Base-by-base conservation (phyloP, 1,139 yeast species). In the Hyphopichia pseudoburtonii region DNA sequence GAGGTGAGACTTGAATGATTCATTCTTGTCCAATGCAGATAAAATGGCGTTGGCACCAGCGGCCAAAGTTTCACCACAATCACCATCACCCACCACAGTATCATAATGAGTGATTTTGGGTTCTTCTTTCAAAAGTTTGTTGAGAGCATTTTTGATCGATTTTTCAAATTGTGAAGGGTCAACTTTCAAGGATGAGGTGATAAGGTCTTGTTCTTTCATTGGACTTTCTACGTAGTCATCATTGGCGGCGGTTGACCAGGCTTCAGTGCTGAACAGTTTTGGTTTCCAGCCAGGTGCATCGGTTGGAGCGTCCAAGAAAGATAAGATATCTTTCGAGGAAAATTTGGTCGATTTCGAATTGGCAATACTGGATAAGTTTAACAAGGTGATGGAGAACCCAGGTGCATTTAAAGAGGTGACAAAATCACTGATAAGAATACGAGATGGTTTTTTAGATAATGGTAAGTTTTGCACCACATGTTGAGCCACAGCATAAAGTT, bases 371-470 rank as follows among this genome's bases (percentile, higher is more conserved):
- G 86, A 62, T 33, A 77, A 78, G 54, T 86, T 87, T 49, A 88
- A 66, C 37, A 88, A 66, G 3, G 96, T 85, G 41, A 88, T 73
- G 24, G 94, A 82, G 59, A 88, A 86, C 1, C 96, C 97, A n/a
- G 94, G 92, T 11, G 95, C 88, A 56, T 85, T 86, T 46, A 88
- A 75, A 1, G 96, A 88, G 2, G 96, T 85, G 56, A 86, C 89
- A 54, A 85, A 80, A 32, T 88, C 80, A 32, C 95, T 88, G 2
- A 81, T 76, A 39, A 80, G 74, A 9, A 82, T 73, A 50, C 95
- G 73, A 28, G 66, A 72, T 4, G 96, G 96, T 37, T 45, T 55
- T 33, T 57, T 59, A 15, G 55, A 57, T 41, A 87, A 77, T 1
- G 75, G 73, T 48, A 81, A 79, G 16, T 69, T 64, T 22, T 62